Evolutionary conservation across 2,329 filamentous ascomycete species (phyloP).

Genomic region (Diaporthe australafricana): DNA sequence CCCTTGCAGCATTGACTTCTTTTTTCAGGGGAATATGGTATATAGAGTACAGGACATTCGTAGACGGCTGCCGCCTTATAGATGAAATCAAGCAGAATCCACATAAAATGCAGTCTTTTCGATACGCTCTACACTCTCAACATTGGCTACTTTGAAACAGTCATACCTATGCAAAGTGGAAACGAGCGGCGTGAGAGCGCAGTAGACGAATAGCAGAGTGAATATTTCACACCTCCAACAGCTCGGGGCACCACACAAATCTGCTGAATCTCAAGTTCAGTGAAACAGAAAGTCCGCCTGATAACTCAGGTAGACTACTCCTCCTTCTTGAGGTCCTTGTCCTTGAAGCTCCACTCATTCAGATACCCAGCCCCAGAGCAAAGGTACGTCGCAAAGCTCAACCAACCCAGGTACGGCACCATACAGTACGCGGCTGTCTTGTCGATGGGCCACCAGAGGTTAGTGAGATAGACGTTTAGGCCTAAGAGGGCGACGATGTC

Average conservation of each 20-base stretch:
- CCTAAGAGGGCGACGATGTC: slow-evolving; percentile 82
- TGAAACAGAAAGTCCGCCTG: background rate
- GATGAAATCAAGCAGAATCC: background rate
- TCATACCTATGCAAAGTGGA: background rate
- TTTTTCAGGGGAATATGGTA: background rate
- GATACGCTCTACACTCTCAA: background rate
- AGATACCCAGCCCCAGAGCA: slow-evolving; percentile 75
- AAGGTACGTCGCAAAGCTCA: slow-evolving; percentile 89
- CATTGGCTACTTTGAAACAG: background rate
- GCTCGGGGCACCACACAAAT: background rate
- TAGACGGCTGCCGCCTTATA: slow-evolving; percentile 15
- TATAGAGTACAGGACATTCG: slow-evolving; percentile 15
- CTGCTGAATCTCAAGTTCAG: background rate
- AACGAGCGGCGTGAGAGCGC: background rate
- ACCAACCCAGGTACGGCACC: slow-evolving; percentile 86
- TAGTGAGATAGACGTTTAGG: slow-evolving; percentile 78
- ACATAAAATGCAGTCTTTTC: background rate
- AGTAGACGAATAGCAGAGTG: background rate
- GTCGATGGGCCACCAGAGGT: slow-evolving; percentile 82
- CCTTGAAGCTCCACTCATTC: slow-evolving; percentile 73
- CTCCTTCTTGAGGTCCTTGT: slow-evolving; percentile 45
- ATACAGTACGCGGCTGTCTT: slow-evolving; percentile 77
- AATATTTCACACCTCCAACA: background rate
- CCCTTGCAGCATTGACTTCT: background rate
- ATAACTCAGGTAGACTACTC: slow-evolving; percentile 30